phyloP scores from a whole-genome alignment of 2,329 filamentous ascomycete species.

The Cladosporium austrohemisphaericum region DNA sequence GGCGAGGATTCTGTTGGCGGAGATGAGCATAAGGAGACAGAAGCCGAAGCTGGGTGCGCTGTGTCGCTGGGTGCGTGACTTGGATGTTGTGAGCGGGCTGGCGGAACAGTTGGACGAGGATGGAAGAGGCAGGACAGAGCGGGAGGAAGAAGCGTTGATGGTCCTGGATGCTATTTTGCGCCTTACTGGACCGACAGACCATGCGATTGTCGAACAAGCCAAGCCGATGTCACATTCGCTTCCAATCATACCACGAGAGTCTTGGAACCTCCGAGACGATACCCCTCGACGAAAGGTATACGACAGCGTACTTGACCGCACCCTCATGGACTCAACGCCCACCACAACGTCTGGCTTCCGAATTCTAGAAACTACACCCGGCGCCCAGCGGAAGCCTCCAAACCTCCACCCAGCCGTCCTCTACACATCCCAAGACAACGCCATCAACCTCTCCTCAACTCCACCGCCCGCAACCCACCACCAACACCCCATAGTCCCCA shows the following conservation, averaged over 20 bases:
- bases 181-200: slow-evolving; percentile 59
- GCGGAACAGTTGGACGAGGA: slow-evolving; percentile 52
- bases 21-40: slow-evolving; percentile 65
- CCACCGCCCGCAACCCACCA: slow-evolving; percentile 51
- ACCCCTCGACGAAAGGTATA: slow-evolving; percentile 46
- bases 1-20: slow-evolving; percentile 62
- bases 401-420: slow-evolving; percentile 65
- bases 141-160: slow-evolving; percentile 54
- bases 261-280: slow-evolving; percentile 57
- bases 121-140: slow-evolving; percentile 39
- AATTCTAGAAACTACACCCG: slow-evolving; percentile 60
- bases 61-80: slow-evolving; percentile 68
- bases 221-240: slow-evolving; percentile 32
- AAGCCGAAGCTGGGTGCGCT: slow-evolving; percentile 65
- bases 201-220: slow-evolving; percentile 23
- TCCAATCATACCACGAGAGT: slow-evolving; percentile 56
- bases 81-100: slow-evolving; percentile 65
- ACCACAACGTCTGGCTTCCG: slow-evolving; percentile 41
- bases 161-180: slow-evolving; percentile 63
- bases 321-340: slow-evolving; percentile 47
- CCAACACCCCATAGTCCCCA: slow-evolving; percentile 60
- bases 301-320: slow-evolving; percentile 56
- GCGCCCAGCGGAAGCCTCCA: slow-evolving; percentile 60
- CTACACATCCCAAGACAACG: slow-evolving; percentile 57
- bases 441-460: slow-evolving; percentile 48